A percentile compares a stretch with the other conserved stretches of the same genome.
Evolutionary conservation across 345 rosid species (phyloP).

Genomic region (Syzygium oleosum): DNA sequence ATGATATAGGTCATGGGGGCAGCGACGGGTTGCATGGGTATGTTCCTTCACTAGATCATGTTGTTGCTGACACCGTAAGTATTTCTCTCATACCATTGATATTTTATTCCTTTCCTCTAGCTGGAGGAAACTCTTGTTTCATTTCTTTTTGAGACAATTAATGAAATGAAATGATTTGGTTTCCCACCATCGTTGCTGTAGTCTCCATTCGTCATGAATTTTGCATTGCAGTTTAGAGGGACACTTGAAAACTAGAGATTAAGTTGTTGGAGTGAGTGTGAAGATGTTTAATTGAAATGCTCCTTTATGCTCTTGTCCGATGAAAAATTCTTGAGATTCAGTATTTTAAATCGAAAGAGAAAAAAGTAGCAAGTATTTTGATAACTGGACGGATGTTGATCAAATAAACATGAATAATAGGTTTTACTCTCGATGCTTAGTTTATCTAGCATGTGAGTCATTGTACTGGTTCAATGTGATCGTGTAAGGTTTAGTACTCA

Average conservation of each 20-base stretch:
- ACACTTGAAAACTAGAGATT: background rate
- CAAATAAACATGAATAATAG: background rate
- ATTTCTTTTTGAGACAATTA: background rate
- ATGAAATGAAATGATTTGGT: background rate
- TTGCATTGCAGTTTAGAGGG: background rate
- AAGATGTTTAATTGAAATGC: background rate
- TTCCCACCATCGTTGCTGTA: background rate
- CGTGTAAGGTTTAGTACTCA: background rate
- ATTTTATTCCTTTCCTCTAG: background rate
- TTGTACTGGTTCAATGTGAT: background rate
- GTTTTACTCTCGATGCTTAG: background rate
- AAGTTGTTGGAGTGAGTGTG: background rate
- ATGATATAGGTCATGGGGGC: constrained; percentile 82
- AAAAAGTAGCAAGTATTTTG: background rate
- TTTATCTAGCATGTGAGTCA: background rate
- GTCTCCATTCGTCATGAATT: background rate
- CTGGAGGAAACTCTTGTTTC: background rate
- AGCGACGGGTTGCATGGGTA: constrained; percentile 99
- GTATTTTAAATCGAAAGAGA: background rate
- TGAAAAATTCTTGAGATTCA: background rate
- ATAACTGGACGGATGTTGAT: background rate
- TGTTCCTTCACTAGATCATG: constrained; percentile 95
- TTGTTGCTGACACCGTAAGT: constrained; percentile 85
- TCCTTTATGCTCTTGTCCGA: background rate
- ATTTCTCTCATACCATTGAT: background rate